Evolutionary conservation across 305 asterid genomes (phyloP), one percentile per base, ranked within the genome.

Genomic region (Fraxinus albicans): DNA sequence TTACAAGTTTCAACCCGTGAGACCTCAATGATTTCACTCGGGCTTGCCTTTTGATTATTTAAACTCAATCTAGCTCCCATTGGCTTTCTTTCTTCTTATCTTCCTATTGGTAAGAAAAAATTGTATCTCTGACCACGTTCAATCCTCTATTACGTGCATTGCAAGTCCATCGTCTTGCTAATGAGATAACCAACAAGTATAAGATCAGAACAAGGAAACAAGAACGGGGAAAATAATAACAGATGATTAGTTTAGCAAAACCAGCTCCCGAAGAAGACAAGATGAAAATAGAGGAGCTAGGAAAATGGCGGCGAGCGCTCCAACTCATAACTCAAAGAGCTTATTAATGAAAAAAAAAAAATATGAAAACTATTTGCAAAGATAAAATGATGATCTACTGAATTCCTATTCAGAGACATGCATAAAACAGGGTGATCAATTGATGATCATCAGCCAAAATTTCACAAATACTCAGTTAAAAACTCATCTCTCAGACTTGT

Each of bases 21-120:
- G 19, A 42, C 85, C 70, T 90, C 90, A 40, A 77, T 21, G 88
- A 80, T 60, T 83, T 84, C 90, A 77, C 86, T 84, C 76, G 86
- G 63, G 83, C 90, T 83, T 73, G 78, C 84, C 78, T 83, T 90
- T 76, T 83, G 82, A 82, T 81, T 87, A 58, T 83, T 90, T 78
- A 86, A 81, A 83, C 98, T 94, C 89, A 93, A 81, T 87, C 89
- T 84, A 23, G 89, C 88, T 84, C 98, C 97, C 98, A 94, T 94
- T 44, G 86, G 75, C 31, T 69, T 72, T 23, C 42, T 63, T 38
- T 63, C 72, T 47, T 73, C 78, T 19, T 83, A 6, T 50, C 86
- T 82, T 67, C 35, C 72, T 29, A 72, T 65, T 1, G 50, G 53
- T 38, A 33, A 65, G 82, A 38, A 65, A 29, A 81, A 79, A 25